Evolutionary conservation across 2,329 filamentous ascomycete genomes (phyloP).

Genomic region (Exophiala spinifera): DNA sequence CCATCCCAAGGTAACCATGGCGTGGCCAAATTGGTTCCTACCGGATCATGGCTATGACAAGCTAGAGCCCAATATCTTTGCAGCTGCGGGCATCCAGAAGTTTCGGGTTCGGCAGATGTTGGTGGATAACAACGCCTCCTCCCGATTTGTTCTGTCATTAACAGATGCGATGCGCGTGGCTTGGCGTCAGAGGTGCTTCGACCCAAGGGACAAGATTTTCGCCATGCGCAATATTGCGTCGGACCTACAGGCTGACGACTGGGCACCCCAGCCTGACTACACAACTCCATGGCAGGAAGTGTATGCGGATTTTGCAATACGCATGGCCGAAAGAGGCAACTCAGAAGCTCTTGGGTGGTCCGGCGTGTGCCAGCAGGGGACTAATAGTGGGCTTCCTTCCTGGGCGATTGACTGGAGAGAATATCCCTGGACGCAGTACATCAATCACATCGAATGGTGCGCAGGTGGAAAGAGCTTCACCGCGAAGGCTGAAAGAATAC

Average conservation of each 20-base stretch:
- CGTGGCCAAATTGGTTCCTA: slow-evolving; percentile 17
- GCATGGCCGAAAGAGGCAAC: slow-evolving; percentile 9
- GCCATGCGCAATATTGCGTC: slow-evolving; percentile 17
- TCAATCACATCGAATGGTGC: slow-evolving; percentile 5
- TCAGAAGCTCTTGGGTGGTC: slow-evolving; percentile 7
- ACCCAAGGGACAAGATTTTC: slow-evolving; percentile 18
- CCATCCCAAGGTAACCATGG: slow-evolving; percentile 8
- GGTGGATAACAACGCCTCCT: background rate
- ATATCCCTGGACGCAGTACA: slow-evolving; percentile 4
- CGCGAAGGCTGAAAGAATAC: slow-evolving; percentile 8
- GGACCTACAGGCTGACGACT: slow-evolving; percentile 9
- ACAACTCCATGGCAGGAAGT: slow-evolving; percentile 12
- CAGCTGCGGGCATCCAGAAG: slow-evolving; percentile 7
- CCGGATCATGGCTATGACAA: slow-evolving; percentile 5
- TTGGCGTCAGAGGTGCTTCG: slow-evolving; percentile 12
- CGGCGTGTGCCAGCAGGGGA: slow-evolving; percentile 5
- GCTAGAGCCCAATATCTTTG: slow-evolving; percentile 9
- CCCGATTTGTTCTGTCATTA: background rate
- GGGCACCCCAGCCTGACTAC: slow-evolving; percentile 14
- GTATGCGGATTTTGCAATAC: slow-evolving; percentile 10
- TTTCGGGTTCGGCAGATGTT: slow-evolving; percentile 7
- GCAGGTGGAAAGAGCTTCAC: slow-evolving; percentile 5
- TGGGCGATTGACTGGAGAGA: slow-evolving; percentile 18
- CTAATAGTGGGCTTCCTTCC: slow-evolving; percentile 6
- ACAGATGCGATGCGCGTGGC: slow-evolving; percentile 2